These are phyloP conservation scores for Phytopythium litorale DNA, from an alignment of 352 stramenopile species.

Conservation along the genomic window DNA sequence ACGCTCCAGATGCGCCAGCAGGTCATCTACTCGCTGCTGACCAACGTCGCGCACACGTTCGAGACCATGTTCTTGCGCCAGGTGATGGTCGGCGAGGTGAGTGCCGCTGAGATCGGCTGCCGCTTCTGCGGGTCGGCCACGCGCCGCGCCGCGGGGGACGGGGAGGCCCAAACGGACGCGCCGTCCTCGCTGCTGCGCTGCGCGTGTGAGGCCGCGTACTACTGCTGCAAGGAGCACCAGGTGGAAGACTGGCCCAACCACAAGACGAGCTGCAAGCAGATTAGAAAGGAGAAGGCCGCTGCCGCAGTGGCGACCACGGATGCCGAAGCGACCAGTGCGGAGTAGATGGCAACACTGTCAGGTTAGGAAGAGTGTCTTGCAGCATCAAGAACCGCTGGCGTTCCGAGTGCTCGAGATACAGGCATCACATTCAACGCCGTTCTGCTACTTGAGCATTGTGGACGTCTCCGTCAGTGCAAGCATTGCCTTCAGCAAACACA, in stretches of 20 bases:
- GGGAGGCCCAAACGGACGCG: not conserved
- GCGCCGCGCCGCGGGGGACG: slow-evolving; percentile 9
- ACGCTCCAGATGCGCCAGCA: slow-evolving; percentile 85
- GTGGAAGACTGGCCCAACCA: slow-evolving; percentile 80
- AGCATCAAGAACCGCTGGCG: not conserved
- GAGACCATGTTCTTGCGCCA: slow-evolving; percentile 80
- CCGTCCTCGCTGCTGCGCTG: slow-evolving; percentile 49
- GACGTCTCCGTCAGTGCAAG: no score
- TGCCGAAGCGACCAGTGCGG: not conserved
- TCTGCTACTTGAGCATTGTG: no score
- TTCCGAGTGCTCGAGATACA: not conserved
- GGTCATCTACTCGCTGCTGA: slow-evolving; percentile 74
- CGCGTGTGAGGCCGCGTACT: slow-evolving; percentile 73
- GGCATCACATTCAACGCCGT: no score
- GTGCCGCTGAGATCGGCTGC: slow-evolving; percentile 57
- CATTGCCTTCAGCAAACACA: no score
- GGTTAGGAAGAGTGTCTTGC: not conserved
- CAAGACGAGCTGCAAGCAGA: slow-evolving; percentile 71
- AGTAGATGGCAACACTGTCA: not conserved
- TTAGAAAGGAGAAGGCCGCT: slow-evolving; percentile 36
- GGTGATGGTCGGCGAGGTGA: slow-evolving; percentile 63
- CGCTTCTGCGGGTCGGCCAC: slow-evolving; percentile 58
- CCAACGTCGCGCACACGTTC: slow-evolving; percentile 80
- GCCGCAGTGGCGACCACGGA: not conserved
- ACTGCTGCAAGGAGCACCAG: slow-evolving; percentile 84